Base-by-base conservation (phyloP, 345 rosid species). In the Ailanthus altissimus region DNA sequence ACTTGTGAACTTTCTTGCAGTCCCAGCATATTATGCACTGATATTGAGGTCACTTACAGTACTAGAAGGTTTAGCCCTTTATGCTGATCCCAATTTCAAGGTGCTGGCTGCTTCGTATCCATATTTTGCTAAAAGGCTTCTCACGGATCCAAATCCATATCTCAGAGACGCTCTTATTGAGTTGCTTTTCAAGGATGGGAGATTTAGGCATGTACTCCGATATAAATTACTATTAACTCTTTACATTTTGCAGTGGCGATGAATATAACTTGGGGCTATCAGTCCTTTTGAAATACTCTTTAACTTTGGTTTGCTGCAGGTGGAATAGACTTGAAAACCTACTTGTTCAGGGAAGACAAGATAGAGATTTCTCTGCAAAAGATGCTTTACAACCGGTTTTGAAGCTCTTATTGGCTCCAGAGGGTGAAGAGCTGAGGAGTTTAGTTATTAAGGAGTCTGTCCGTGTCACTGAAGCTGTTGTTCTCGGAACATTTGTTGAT, bases 291-390 rank as follows among this genome's bases (percentile, higher is more conserved):
- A 74, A 77, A 47, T 46, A 20, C 43, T 28, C 56, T 15, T 47
- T 8, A 62, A 77, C 77, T 74, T 79, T 75, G 46, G 51, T 28
- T 72, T 79, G 67, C 26, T 82, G 79, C 85, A 91, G 94, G 81
- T 96, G 99, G 99, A 91, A 86, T 83, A 89, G 99, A 81, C 98
- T 96, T 68, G 97, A 93, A 87, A 92, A 96, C 84, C 89, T 96
- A 76, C 90, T 96, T 59, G 90, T 83, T 50, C 93, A 96, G 78
- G 99, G 99, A 78, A 92, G 91, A 40, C 91, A 92, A 84, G 99
- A 96, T 81, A 86, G 94, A 66, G 99, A 95, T 77, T 95, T 93
- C 84, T 88, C 98, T 5, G 87, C 94, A 40, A 93, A 90, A 77
- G 98, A 92, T 54, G 99, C 94, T 62, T 75, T 96, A 67, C 99